Evolutionary conservation across 1,284 basidiomycete genomes (phyloP).

Genomic region (Trametes sp.): DNA sequence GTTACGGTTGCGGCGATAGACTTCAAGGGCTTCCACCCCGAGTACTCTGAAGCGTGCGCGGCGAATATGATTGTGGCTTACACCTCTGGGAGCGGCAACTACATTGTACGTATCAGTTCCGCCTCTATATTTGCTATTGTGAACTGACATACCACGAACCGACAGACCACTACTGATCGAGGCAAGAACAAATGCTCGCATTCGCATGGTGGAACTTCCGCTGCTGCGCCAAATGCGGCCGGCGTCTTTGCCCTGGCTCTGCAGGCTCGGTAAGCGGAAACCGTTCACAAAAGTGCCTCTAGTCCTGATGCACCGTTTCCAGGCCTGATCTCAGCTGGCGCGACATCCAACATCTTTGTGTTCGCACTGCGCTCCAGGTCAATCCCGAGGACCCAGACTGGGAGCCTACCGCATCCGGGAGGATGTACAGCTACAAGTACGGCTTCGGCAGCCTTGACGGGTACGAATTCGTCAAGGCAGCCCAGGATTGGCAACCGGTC

Average conservation of each 20-base stretch:
- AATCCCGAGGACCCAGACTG: constrained; percentile 95
- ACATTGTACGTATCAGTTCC: constrained; percentile 78
- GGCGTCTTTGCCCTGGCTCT: constrained; percentile 92
- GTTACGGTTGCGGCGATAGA: constrained; percentile 96
- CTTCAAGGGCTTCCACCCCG: constrained; percentile 91
- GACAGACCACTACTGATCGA: constrained; percentile 93
- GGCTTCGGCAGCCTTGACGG: constrained; percentile 94
- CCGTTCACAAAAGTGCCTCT: neutral
- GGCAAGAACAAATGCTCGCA: constrained; percentile 86
- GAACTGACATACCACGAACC: constrained; percentile 6
- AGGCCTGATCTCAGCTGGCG: constrained; percentile 97
- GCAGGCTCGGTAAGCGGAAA: constrained; percentile 72
- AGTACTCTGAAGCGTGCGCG: constrained; percentile 96
- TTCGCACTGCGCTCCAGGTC: constrained; percentile 81
- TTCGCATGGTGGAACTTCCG: constrained; percentile 95
- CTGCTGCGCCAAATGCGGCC: constrained; percentile 95
- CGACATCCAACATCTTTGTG: constrained; percentile 92
- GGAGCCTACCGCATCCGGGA: constrained; percentile 84
- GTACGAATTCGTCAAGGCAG: constrained; percentile 82
- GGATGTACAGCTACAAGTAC: constrained; percentile 95
- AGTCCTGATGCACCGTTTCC: constrained; percentile 16
- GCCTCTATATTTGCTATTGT: constrained; percentile 11
- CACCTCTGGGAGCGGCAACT: constrained; percentile 94
- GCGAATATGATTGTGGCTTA: constrained; percentile 98
- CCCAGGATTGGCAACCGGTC: constrained; percentile 85